phyloP scores from a whole-genome alignment of 2,329 filamentous ascomycete genomes.

The Rhinocladiella mackenziei region DNA sequence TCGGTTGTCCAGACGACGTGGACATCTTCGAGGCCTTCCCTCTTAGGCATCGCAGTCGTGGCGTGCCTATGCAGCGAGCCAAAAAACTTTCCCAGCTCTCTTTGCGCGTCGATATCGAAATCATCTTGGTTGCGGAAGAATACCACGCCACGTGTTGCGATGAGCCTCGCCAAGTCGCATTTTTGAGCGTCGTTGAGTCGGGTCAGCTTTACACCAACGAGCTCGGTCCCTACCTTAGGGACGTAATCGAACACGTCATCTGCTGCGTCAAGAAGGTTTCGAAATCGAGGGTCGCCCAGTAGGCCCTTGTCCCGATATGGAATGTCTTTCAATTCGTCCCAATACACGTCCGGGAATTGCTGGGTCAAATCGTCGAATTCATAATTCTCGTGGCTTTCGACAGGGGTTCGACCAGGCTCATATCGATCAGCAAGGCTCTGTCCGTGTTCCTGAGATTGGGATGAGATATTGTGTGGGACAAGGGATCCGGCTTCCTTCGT shows the following conservation, averaged over 20 bases:
- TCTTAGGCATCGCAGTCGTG: constrained; percentile 44
- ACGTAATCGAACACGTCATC: constrained; percentile 51
- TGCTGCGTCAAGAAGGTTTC: constrained; percentile 49
- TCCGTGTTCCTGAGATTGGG: not conserved
- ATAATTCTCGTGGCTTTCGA: constrained; percentile 48
- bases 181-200: constrained; percentile 57
- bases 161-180: constrained; percentile 62
- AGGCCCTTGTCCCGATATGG: constrained; percentile 53
- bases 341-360: constrained; percentile 51
- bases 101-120: constrained; percentile 48
- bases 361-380: constrained; percentile 52
- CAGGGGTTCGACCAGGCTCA: constrained; percentile 46
- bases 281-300: constrained; percentile 52
- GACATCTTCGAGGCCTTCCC: constrained; percentile 54
- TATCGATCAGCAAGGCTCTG: constrained; percentile 32
- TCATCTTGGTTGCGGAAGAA: constrained; percentile 64
- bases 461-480: not conserved
- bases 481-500: not conserved
- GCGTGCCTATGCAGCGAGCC: constrained; percentile 59
- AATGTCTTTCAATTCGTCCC: constrained; percentile 48
- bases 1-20: constrained; percentile 59
- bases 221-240: constrained; percentile 38
- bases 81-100: constrained; percentile 62
- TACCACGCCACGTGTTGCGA: constrained; percentile 65
- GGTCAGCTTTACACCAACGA: constrained; percentile 46